Conservation (phyloP, 208 protist species). For the Trypanosoma grayi region DNA sequence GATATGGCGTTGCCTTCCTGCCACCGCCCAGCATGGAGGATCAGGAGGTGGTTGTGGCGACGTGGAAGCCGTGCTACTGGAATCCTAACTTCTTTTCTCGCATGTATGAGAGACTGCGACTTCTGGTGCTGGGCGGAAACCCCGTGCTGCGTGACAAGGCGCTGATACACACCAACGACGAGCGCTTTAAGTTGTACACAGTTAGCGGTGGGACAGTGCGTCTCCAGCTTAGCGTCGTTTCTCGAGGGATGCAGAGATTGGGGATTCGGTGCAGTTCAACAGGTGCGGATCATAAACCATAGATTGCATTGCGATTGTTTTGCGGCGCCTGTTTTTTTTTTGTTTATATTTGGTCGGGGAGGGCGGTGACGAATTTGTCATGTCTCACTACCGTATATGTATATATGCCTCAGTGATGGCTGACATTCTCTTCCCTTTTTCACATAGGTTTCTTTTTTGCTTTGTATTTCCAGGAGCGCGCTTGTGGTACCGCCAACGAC, state of each 20-base stretch:
- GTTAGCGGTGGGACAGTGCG: constrained; percentile 67
- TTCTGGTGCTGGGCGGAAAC: constrained; percentile 74
- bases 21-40: constrained; percentile 55
- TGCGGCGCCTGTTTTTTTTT: constrained; percentile 12
- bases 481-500: neutral
- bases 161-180: constrained; percentile 78
- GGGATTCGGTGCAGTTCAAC: constrained; percentile 18
- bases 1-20: constrained; percentile 83
- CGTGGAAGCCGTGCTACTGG: constrained; percentile 82
- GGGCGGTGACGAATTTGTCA: too few species aligned
- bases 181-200: constrained; percentile 84
- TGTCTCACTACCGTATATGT: neutral
- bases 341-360: neutral
- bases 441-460: too few species aligned
- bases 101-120: constrained; percentile 51
- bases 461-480: too few species aligned
- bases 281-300: neutral
- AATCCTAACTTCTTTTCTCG: constrained; percentile 61
- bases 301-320: neutral
- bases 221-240: constrained; percentile 66
- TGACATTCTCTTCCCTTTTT: too few species aligned
- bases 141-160: constrained; percentile 81
- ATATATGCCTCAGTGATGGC: too few species aligned
- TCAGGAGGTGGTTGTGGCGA: constrained; percentile 64
- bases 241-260: constrained; percentile 56